These are phyloP conservation scores for Penicillium sp. DNA, from an alignment of 2,329 filamentous ascomycete species.

Conservation along the genomic window DNA sequence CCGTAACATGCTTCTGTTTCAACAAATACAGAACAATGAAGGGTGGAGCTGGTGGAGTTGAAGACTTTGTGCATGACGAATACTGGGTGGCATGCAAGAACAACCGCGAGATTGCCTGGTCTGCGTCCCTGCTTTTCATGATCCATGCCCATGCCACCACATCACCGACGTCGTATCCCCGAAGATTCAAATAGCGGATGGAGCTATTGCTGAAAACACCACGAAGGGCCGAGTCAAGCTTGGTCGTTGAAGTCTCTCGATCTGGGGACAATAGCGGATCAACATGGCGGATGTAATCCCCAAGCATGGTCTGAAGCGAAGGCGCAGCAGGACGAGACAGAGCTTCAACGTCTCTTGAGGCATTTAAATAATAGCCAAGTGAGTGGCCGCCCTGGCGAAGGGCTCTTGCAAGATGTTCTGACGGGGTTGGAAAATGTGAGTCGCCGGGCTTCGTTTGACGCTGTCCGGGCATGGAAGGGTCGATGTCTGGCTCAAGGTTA, in stretches of 20 bases:
- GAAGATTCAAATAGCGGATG: slow-evolving; percentile 25
- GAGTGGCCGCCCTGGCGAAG: slow-evolving; percentile 20
- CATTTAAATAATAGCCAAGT: slow-evolving; percentile 5
- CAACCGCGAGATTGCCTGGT: slow-evolving; percentile 35
- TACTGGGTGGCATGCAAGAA: slow-evolving; percentile 25
- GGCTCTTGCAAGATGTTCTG: slow-evolving; percentile 27
- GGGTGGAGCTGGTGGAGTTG: slow-evolving; percentile 30
- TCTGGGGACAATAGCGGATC: slow-evolving; percentile 23
- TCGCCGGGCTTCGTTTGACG: background rate
- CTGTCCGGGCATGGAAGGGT: background rate
- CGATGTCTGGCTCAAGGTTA: background rate
- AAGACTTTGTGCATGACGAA: slow-evolving; percentile 1
- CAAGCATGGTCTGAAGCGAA: slow-evolving; percentile 33
- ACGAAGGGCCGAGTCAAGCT: slow-evolving; percentile 24
- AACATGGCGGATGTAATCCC: slow-evolving; percentile 34
- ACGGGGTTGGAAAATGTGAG: slow-evolving; percentile 18
- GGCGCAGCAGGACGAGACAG: slow-evolving; percentile 12
- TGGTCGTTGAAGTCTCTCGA: background rate
- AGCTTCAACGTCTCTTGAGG: slow-evolving; percentile 1
- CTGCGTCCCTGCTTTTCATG: slow-evolving; percentile 31
- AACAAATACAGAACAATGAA: slow-evolving; percentile 47
- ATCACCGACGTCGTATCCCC: slow-evolving; percentile 35
- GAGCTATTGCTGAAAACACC: slow-evolving; percentile 28
- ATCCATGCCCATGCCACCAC: slow-evolving; percentile 46
- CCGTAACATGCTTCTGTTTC: slow-evolving; percentile 38